Evolutionary conservation across 768 basidiomycete genomes (phyloP), one percentile per base, ranked within the genome.

Genomic region (Paxillus ammoniavirescens): DNA sequence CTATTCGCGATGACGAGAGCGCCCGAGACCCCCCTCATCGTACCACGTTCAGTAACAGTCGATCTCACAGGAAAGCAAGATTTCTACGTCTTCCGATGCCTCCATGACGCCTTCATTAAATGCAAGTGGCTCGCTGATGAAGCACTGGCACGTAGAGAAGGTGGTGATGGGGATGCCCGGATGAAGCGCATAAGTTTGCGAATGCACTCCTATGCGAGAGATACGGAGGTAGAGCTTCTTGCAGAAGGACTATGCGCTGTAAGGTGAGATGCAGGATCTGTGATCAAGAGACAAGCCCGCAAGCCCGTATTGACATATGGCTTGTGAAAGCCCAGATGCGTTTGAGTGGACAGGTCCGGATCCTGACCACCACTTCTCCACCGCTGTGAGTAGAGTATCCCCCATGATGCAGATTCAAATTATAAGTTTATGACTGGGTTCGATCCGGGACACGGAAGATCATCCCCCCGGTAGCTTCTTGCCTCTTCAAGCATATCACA

Each of bases 311-410:
- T 43, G 43, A 45, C 30, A 30, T 28, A 8, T 45, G 26, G 26
- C 23, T 30, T 37, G 44, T 37, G 9, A 51, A 81, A 68, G 81
- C 48, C 82, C 81, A 33, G 68, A 66, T 42, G 63, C 57, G 18
- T 83, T 84, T 58, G 67, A 67, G 18, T 85, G 84, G 84, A 77
- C 71, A n/a, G 80, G 82, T 3, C 82, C 81, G 4, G 82, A 83
- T 59, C 82, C 82, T 23, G 77, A 76, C 12, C 82, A 85, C 53
- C 80, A 84, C 58, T 81, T 83, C 59, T 82, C 82, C 1, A 81
- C 72, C n/a, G 81, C 82, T 30, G 84, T 84, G 60, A 58, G 79
- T 73, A 28, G 15, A 28, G 31, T 31, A 8, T 9, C 28, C 6
- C 6, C 23, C 42, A 38, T 52, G 15, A 18, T 17, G 41, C 8